Base-by-base conservation (phyloP, 2,329 filamentous ascomycete species). In the Drechslerella stenobrocha region DNA sequence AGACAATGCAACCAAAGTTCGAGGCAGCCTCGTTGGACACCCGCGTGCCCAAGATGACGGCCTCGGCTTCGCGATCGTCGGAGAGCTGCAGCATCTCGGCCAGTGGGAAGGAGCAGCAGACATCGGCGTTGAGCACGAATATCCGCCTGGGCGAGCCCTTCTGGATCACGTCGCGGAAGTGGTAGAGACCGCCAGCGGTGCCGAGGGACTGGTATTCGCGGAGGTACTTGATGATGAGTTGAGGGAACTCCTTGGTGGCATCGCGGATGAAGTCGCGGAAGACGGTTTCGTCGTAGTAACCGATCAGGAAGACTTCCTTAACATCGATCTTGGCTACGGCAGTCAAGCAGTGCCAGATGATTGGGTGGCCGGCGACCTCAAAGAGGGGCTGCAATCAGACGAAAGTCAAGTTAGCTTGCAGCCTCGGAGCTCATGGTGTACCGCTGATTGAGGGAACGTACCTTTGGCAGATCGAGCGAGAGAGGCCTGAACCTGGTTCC, bases 251-350 rank as follows among this genome's bases (percentile, higher is more conserved):
- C 77, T 84, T 84, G 69, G 85, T 81, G 69, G 90, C 85, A 76
- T 95, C 88, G 79, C 95, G 96, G 81, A 97, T 95, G 80, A 97
- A 97, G 79, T 96, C 91, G 75, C 90, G 88, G 83, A 97, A 96
- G 74, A 97, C 89, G 44, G 85, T 83, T 80, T 97, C 93, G 77
- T 98, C 93, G 78, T 97, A 98, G 84, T 98, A 98, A 75, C 93
- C 93, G 75, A 98, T 95, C 75, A 98, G 87, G 81, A 93, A 91
- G 74, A 98, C 92, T 79, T 98, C 93, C 76, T 90, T 89, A 78
- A 98, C 89, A 75, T 89, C 87, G 67, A 97, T 89, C 77, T 91
- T 95, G 72, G 89, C 86, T 75, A 97, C 84, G 74, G 93, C 90
- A 75, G 87, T 88, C 76, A 98, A 84, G 81, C 91, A 96, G 82